Base-by-base conservation (phyloP, 108 stramenopile species). In the Pseudonitzschia pungens region DNA sequence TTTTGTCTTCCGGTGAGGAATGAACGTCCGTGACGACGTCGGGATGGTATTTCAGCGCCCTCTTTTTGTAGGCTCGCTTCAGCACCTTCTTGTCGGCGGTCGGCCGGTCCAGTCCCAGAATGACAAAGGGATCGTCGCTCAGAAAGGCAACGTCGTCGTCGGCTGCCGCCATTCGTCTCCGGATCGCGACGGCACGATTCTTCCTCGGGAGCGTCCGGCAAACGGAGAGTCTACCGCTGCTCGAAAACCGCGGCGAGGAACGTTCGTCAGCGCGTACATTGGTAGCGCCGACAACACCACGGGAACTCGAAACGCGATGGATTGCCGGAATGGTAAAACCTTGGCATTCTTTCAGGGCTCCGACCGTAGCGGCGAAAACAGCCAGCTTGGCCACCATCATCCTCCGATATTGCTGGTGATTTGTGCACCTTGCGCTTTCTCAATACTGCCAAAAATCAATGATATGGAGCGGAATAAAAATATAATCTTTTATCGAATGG, bases 41-140 rank as follows among this genome's bases (percentile, higher is more conserved):
- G 5, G 94, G 94, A 76, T 95, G 94, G 74, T 86, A 95, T 55
- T 85, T 79, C 70, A 92, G 78, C 12, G 91, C 91, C 41, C 88
- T 77, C 40, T 87, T 84, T 45, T 85, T 81, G 73, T 88, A 95
- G 58, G 94, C 91, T 42, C 88, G 75, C 81, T 89, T 90, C 60
- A 95, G 88, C 51, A 87, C 86, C 63, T 84, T 77, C 43, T 76
- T 75, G 67, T 92, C 89, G 7, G 83, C 58, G 20, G 88, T 83
- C 0, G 88, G 77, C 36, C 73, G 68, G 20, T 74, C 59, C 16
- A 86, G 36, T 26, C 79, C 77, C 29, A 86, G 45, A 20, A 86
- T 64, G 0, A 56, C 65, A 71, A 81, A 86, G 22, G 86, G 80
- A 57, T 86, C 82, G 28, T 44, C 45, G 44, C 43, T 45, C 7